Evolutionary conservation across 2,329 filamentous ascomycete species (phyloP).

Genomic region (Apiospora kogelbergensis): DNA sequence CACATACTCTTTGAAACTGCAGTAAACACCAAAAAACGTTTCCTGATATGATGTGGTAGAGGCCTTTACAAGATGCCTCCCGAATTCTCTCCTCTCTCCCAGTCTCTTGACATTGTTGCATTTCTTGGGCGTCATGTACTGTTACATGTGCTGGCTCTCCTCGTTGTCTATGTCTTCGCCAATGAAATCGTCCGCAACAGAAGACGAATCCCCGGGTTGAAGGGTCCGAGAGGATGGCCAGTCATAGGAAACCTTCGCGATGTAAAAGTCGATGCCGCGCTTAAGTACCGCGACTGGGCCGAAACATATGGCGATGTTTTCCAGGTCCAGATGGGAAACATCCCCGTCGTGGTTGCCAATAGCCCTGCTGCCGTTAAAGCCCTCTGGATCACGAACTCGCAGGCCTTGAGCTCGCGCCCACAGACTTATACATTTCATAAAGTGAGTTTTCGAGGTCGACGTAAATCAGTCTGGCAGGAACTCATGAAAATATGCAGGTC

Average conservation of each 20-base stretch:
- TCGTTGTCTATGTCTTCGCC: not conserved
- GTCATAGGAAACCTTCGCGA: constrained; percentile 56
- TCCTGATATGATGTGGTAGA: not conserved
- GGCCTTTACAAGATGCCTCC: not conserved
- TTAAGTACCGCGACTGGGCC: constrained; percentile 56
- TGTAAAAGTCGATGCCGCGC: constrained; percentile 54
- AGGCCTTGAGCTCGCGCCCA: not conserved
- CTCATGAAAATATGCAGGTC: constrained; percentile 26
- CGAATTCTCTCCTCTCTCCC: not conserved
- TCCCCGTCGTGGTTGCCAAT: constrained; percentile 48
- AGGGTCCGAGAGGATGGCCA: constrained; percentile 27
- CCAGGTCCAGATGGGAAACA: constrained; percentile 58
- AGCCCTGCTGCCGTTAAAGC: constrained; percentile 4
- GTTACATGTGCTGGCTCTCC: not conserved
- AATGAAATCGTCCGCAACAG: constrained; percentile 6
- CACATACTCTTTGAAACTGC: not conserved
- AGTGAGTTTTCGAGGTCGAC: not conserved
- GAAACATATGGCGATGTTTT: constrained; percentile 49
- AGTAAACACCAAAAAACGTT: not conserved
- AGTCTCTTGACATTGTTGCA: not conserved
- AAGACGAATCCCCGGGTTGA: not conserved
- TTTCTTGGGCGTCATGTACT: not conserved
- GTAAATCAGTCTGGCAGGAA: too few relatives aligned
- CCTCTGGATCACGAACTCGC: constrained; percentile 7
- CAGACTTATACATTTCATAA: constrained; percentile 9